phyloP scores from a whole-genome alignment of 768 basidiomycete species.

The Lactarius tabidus region DNA sequence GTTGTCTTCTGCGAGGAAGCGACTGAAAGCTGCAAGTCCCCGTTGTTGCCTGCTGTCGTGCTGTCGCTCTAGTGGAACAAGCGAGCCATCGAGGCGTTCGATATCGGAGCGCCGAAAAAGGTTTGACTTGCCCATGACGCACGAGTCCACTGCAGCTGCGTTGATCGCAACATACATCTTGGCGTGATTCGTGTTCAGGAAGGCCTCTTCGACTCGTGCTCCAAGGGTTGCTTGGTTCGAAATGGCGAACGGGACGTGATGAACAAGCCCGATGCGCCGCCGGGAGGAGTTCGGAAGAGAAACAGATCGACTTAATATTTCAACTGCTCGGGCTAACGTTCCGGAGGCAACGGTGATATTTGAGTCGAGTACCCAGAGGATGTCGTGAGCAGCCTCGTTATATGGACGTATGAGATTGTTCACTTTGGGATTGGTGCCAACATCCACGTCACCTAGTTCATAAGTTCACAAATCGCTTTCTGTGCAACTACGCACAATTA shows the following conservation, averaged over 20 bases:
- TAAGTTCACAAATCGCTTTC: neutral
- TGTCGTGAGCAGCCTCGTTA: constrained; percentile 74
- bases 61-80: constrained; percentile 39
- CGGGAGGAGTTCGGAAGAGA: constrained; percentile 33
- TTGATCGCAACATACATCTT: constrained; percentile 98
- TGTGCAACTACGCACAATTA: constrained; percentile 6
- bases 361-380: constrained; percentile 97
- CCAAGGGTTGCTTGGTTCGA: constrained; percentile 69
- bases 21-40: constrained; percentile 78
- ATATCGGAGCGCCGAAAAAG: constrained; percentile 88
- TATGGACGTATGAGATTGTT: constrained; percentile 93
- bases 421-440: constrained; percentile 95
- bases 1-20: constrained; percentile 95
- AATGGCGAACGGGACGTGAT: constrained; percentile 91
- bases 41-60: constrained; percentile 31
- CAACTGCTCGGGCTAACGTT: constrained; percentile 82
- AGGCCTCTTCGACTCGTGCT: constrained; percentile 85
- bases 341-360: constrained; percentile 76
- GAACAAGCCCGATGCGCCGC: constrained; percentile 74
- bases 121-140: constrained; percentile 96
- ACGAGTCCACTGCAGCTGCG: constrained; percentile 83
- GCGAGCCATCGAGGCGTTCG: constrained; percentile 64
- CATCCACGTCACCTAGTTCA: constrained; percentile 64
- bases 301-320: constrained; percentile 52
- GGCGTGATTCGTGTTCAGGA: constrained; percentile 94